Base-by-base conservation (phyloP, 2,329 filamentous ascomycete species). In the Emergomyces pasteurianus region DNA sequence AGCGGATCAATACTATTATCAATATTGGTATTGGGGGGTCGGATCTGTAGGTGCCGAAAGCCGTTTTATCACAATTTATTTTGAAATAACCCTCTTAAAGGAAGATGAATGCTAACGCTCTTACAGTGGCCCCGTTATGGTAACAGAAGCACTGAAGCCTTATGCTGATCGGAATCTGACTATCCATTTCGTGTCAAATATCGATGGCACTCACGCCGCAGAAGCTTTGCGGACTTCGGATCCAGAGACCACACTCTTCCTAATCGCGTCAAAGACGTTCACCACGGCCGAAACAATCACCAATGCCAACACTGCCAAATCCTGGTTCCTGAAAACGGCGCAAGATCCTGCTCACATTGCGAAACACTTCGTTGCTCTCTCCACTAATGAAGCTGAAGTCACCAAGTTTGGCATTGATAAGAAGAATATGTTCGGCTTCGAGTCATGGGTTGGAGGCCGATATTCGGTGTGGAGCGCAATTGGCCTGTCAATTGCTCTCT, bases 381-480 rank as follows among this genome's bases (percentile, higher is more conserved):
- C 94, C 57, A 99, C 94, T 75, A 99, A 99, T 78, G 89, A 92
- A 79, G 75, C 80, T 59, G 92, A 97, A 80, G 94, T 99, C 64
- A 91, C 89, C 78, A 97, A 97, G 82, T 99, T 99, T 71, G 94
- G 94, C 67, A 99, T 99, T 71, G 92, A 97, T 79, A 87, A 86
- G 78, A 92, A 92, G 83, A 99, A 97, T 83, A 99, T 99, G 94
- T 99, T 99, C 73, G 92, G 91, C 70, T 99, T 99, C 74, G 92
- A 92, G 78, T 95, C 89, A 78, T 99, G 94, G 94, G 92, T 97
- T 58, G 94, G 94, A 74, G 94, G 94, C 61, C 89, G 94, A 63
- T 99, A 99, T 84, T 96, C 91, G 63, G 94, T 99, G 67, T 99
- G 94, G 94, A 96, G 91, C 68, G 94, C 94, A 75, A 99, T 99